Evolutionary conservation across 257 asterid genomes (phyloP).

Genomic region (Solanum paucissectum): DNA sequence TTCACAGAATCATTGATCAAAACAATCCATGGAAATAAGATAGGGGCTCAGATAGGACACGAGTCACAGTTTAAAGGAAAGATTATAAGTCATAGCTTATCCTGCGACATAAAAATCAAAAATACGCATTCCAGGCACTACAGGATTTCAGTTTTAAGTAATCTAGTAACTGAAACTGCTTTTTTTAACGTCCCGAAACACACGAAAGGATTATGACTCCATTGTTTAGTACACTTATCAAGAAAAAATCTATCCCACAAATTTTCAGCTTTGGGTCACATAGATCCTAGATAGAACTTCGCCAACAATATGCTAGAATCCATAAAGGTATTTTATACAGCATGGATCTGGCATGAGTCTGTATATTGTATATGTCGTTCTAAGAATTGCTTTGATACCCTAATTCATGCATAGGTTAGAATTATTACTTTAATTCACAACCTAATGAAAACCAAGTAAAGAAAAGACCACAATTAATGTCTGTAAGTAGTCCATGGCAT

Average conservation of each 20-base stretch:
- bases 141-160: neutral
- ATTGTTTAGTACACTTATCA: neutral
- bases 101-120: neutral
- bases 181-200: neutral
- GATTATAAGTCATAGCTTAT: neutral
- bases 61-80: neutral
- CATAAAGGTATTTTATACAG: neutral
- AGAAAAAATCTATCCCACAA: neutral
- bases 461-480: neutral
- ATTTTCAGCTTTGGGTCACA: neutral
- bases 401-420: neutral
- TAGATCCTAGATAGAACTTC: neutral
- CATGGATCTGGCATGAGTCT: neutral
- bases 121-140: neutral
- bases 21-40: constrained; percentile 1
- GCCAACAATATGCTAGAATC: neutral
- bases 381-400: neutral
- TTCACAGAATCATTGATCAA: constrained; percentile 11
- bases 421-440: neutral
- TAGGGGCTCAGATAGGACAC: neutral
- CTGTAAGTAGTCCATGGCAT: neutral
- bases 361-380: neutral
- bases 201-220: neutral
- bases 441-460: neutral
- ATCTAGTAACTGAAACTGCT: neutral